Evolutionary conservation across 345 rosid species (phyloP).

Genomic region (Gossypium rotundifolium): DNA sequence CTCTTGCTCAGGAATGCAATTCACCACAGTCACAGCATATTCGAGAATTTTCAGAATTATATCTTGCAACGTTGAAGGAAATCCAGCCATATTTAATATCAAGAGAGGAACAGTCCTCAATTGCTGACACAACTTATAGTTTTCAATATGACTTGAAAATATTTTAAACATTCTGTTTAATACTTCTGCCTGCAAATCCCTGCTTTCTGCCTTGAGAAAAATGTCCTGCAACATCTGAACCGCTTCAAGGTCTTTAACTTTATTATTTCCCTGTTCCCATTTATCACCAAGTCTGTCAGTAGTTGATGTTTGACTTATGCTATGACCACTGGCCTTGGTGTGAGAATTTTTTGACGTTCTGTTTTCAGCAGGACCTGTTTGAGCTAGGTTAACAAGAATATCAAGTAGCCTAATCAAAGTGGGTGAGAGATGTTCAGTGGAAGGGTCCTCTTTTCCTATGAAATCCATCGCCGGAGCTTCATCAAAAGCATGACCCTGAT

Average conservation of each 20-base stretch:
- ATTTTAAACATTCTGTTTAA: conserved; percentile 94
- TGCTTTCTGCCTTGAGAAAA: conserved; percentile 81
- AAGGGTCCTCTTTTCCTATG: conserved; percentile 39
- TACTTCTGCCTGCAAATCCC: conserved; percentile 92
- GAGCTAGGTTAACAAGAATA: conserved; percentile 85
- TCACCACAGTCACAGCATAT: conserved; percentile 97
- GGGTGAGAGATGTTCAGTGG: conserved; percentile 58
- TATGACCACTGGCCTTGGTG: conserved; percentile 44
- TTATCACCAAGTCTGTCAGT: conserved; percentile 61
- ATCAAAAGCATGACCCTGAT: conserved; percentile 21
- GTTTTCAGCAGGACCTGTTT: conserved; percentile 74
- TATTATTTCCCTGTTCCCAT: conserved; percentile 74
- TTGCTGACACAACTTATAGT: conserved; percentile 86
- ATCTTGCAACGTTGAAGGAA: conserved; percentile 87
- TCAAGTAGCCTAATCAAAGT: conserved; percentile 87
- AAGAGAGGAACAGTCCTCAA: conserved; percentile 93
- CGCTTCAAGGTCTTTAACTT: conserved; percentile 98
- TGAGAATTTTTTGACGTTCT: conserved; percentile 52
- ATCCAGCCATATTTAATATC: conserved; percentile 91
- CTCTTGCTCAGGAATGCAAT: conserved; percentile 99
- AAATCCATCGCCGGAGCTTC: conserved; percentile 24
- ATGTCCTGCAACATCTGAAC: conserved; percentile 97
- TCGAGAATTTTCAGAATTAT: conserved; percentile 96
- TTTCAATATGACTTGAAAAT: conserved; percentile 96
- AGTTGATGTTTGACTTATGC: conserved; percentile 53